Percentiles rank a stretch among this genome's conserved stretches.
Conservation (phyloP, 331 rosid genomes). For the Quercus phellos region DNA sequence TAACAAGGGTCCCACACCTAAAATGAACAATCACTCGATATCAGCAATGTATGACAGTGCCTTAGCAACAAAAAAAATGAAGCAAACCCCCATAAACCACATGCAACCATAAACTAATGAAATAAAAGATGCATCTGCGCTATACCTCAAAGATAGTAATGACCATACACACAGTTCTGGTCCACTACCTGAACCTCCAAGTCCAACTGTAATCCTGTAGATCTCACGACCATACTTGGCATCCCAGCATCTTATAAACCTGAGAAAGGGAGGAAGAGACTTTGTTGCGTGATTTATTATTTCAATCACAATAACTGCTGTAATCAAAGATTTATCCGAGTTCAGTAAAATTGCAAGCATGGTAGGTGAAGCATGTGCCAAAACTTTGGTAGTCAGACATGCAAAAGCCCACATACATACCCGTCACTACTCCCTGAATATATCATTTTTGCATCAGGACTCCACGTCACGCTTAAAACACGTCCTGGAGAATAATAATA, state of each 20-base stretch:
- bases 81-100: not conserved
- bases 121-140: not conserved
- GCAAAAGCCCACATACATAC: conserved; percentile 34
- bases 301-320: not conserved
- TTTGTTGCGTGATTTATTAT: not conserved
- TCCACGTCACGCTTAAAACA: conserved; percentile 84
- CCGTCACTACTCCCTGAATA: conserved; percentile 94
- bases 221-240: conserved; percentile 56
- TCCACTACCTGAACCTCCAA: conserved; percentile 73
- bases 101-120: not conserved
- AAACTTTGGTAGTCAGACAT: not conserved
- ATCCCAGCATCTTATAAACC: conserved; percentile 86
- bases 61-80: conserved; percentile 6
- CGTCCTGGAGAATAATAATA: conserved; percentile 54
- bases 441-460: conserved; percentile 60
- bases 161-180: conserved; percentile 86
- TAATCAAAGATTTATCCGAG: not conserved
- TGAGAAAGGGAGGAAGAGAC: conserved; percentile 17
- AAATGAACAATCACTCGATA: conserved; percentile 24
- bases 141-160: conserved; percentile 73
- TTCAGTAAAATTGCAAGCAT: not conserved
- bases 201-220: conserved; percentile 83
- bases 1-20: conserved; percentile 93
- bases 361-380: not conserved
- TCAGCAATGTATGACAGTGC: conserved; percentile 2